Conservation (phyloP, 371 early-diverging fungal genomes). For the Mortierella sp. region DNA sequence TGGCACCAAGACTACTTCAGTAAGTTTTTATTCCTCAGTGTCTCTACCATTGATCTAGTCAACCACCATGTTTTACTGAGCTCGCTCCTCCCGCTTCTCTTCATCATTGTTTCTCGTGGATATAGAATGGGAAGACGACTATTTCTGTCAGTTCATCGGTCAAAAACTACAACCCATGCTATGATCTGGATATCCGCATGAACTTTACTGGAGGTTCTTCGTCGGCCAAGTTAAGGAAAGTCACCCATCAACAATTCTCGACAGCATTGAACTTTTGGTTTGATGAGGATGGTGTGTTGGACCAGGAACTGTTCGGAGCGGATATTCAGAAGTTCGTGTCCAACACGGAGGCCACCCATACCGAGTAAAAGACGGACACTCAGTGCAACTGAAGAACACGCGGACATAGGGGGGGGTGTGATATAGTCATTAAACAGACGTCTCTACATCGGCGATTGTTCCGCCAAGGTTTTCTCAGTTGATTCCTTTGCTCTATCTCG, state of each 20-base stretch:
- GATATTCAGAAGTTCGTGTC: conserved; percentile 41
- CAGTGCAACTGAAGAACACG: no score
- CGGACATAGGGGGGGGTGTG: no score
- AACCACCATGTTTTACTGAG: neutral
- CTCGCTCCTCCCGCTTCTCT: no score
- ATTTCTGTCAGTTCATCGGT: conserved; percentile 34
- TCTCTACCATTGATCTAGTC: no score
- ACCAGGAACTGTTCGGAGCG: conserved; percentile 42
- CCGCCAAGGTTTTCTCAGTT: no score
- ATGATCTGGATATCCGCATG: conserved; percentile 38
- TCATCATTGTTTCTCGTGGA: neutral
- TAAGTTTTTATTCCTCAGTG: no score
- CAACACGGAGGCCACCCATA: conserved; percentile 48
- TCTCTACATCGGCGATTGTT: no score
- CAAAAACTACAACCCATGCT: conserved; percentile 47
- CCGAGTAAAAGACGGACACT: conserved; percentile 42
- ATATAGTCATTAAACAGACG: no score
- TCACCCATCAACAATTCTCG: conserved; percentile 43
- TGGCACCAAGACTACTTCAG: conserved; percentile 45
- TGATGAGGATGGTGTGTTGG: conserved; percentile 52
- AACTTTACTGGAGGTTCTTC: conserved; percentile 7
- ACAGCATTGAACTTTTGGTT: conserved; percentile 49
- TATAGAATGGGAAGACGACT: conserved; percentile 31
- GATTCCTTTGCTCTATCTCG: no score
- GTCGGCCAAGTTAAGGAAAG: conserved; percentile 17